Conservation (phyloP, 2,329 filamentous ascomycete species). For the Proliferodiscus dingleyae region DNA sequence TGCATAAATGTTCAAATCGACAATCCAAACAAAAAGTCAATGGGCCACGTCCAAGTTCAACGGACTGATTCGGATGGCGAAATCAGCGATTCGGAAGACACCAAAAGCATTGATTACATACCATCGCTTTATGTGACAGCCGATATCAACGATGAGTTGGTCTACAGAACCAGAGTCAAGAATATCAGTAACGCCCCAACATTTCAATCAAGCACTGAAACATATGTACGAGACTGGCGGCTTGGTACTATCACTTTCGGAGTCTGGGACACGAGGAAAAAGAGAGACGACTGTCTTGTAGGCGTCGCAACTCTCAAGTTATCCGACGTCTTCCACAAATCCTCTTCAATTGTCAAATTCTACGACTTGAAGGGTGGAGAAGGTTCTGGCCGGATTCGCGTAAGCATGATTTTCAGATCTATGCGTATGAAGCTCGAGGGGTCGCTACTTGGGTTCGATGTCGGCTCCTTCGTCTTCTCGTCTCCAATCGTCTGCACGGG, state of each 20-base stretch:
- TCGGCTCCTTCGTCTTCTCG: constrained; percentile 15
- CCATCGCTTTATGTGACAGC: constrained; percentile 18
- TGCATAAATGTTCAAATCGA: constrained; percentile 18
- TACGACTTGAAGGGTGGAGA: constrained; percentile 18
- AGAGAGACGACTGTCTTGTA: constrained; percentile 17
- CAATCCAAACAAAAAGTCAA: constrained; percentile 18
- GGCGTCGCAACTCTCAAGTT: constrained; percentile 15
- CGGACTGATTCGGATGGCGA: constrained; percentile 20
- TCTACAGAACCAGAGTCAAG: constrained; percentile 17
- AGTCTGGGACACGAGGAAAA: constrained; percentile 20
- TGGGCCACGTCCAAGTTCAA: constrained; percentile 16
- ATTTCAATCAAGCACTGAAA: constrained; percentile 16
- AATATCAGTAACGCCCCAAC: constrained; percentile 14
- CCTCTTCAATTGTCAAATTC: constrained; percentile 16
- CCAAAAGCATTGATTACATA: constrained; percentile 17
- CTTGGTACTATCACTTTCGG: constrained; percentile 14
- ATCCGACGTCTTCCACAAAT: constrained; percentile 17
- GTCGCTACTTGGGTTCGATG: constrained; percentile 11
- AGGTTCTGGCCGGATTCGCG: constrained; percentile 15
- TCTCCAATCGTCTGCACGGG: constrained; percentile 13
- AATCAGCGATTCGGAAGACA: constrained; percentile 12
- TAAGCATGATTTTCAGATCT: constrained; percentile 18
- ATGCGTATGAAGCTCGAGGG: constrained; percentile 21
- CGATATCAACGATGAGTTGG: constrained; percentile 17
- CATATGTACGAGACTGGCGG: constrained; percentile 18